phyloP scores from a whole-genome alignment of 2,329 filamentous ascomycete species.

The Penicillium sp. region DNA sequence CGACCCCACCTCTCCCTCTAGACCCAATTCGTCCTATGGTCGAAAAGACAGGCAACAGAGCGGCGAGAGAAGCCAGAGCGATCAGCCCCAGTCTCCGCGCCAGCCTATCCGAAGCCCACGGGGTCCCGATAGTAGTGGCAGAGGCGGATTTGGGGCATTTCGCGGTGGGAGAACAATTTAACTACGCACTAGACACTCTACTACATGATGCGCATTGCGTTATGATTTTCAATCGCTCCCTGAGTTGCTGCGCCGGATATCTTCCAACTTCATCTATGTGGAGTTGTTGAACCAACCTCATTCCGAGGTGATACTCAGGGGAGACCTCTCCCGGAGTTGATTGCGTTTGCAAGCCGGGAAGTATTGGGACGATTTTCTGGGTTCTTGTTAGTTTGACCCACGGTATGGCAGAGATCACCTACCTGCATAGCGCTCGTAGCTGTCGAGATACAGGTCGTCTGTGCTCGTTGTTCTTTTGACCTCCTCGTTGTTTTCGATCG shows the following conservation, averaged over 20 bases:
- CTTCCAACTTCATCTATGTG: slow-evolving; percentile 6
- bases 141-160: slow-evolving; percentile 78
- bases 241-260: neutral
- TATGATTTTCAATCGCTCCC: neutral
- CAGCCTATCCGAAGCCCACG: slow-evolving; percentile 74
- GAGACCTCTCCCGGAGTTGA: slow-evolving; percentile 61
- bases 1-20: slow-evolving; percentile 74
- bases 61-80: slow-evolving; percentile 46
- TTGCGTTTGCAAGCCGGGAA: slow-evolving; percentile 62
- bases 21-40: slow-evolving; percentile 59
- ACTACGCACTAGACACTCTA: slow-evolving; percentile 18
- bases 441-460: slow-evolving; percentile 69
- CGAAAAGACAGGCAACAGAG: slow-evolving; percentile 45
- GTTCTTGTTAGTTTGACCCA: slow-evolving; percentile 19
- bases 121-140: slow-evolving; percentile 77
- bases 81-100: slow-evolving; percentile 42
- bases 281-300: neutral
- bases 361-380: slow-evolving; percentile 65
- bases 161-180: slow-evolving; percentile 60
- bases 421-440: slow-evolving; percentile 67
- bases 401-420: slow-evolving; percentile 31
- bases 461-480: slow-evolving; percentile 71
- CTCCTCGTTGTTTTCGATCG: slow-evolving; percentile 67
- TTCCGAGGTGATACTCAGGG: slow-evolving; percentile 42
- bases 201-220: slow-evolving; percentile 6